A percentile compares a stretch with the other conserved stretches of the same genome.
phyloP scores from a whole-genome alignment of 2,329 filamentous ascomycete species.

The Apiospora phragmitis region DNA sequence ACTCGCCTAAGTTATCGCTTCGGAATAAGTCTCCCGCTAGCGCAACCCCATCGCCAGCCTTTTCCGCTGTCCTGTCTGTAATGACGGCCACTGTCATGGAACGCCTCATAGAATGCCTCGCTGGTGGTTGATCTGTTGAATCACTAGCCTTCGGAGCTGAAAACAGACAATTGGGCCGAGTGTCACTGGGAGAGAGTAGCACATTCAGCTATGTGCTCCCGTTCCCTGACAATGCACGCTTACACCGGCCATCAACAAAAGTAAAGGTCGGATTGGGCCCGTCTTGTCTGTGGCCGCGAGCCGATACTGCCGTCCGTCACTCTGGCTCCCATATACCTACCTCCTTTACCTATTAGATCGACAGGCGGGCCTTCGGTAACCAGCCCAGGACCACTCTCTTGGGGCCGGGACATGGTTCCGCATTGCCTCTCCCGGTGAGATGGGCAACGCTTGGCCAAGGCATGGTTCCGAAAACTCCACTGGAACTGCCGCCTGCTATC shows the following conservation, averaged over 20 bases:
- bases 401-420: background rate
- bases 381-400: background rate
- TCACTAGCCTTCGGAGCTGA: background rate
- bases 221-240: background rate
- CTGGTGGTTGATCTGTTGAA: no score
- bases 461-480: background rate
- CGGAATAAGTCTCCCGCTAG: background rate
- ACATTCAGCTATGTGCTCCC: background rate
- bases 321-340: background rate
- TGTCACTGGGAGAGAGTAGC: background rate
- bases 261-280: background rate
- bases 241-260: background rate
- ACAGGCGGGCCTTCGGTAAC: background rate
- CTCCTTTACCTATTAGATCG: background rate
- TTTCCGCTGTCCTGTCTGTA: background rate
- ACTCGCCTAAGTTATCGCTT: background rate
- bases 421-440: background rate
- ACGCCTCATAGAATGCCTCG: background rate
- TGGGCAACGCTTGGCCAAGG: background rate
- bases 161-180: background rate
- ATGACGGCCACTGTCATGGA: slow-evolving; percentile 1
- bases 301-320: background rate
- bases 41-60: background rate
- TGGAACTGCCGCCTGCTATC: background rate
- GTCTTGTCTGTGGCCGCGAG: background rate